Base-by-base conservation (phyloP, 192 early-diverging fungal species). In the Coemansia sp. region DNA sequence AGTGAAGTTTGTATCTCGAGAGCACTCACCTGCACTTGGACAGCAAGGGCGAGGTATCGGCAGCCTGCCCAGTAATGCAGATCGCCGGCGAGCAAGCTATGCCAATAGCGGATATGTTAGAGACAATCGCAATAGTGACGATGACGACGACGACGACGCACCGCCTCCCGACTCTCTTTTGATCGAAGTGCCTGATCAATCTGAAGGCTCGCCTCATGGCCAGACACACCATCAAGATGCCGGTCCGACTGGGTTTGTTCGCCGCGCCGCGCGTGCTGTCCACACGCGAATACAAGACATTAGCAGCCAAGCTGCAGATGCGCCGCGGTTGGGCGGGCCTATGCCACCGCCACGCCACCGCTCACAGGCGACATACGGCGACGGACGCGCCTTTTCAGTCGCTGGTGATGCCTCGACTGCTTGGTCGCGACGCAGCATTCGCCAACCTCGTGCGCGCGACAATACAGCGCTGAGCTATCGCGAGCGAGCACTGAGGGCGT, bases 401-500 rank as follows among this genome's bases (percentile, higher is more conserved):
- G 34, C 47, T 9, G 75, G 41, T 8, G 38, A 54, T 54, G 77
- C 77, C 0, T 74, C 74, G 3, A 20, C 49, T 11, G 74, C 74
- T 13, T 69, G 63, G 67, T 29, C 74, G 64, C 66, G 65, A 34
- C 67, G 73, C 29, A 42, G 63, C 24, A 51, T 67, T 18, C 66
- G 72, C 31, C 42, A 65, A 29, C 63, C 41, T 38, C 66, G 70
- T 10, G 29, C 59, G 33, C 65, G 62, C 11, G 64, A 65, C n/a
- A 52, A 29, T 20, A 27, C 72, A 2, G 29, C 40, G 29, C 49
- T 78, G 34, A 77, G 78, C 63, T 75, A 79, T 47, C 75, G 74
- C 40, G 92, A 94, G 64, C 77, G 89, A 18, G 92, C 94, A 18
- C 77, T 93, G 77, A 88, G 87, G 82, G 86, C 90, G 57, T 96